Conservation (phyloP, 1,284 basidiomycete genomes). For the Cryptococcus wingfieldii region DNA sequence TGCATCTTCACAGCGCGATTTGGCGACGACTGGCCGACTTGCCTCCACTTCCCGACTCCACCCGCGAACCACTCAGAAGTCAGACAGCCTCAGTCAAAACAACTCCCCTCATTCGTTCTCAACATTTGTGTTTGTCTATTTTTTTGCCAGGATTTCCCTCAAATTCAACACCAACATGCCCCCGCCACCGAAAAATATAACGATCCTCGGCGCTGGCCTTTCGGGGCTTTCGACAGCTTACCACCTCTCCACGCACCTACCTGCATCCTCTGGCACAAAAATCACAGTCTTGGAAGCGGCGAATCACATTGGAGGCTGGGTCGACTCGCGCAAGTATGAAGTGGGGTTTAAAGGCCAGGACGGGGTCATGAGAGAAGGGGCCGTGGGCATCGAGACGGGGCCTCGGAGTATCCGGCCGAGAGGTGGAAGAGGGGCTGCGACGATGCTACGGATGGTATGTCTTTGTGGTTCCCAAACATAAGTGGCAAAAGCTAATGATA, state of each 20-base stretch:
- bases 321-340: slow-evolving; percentile 59
- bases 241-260: slow-evolving; percentile 23
- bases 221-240: slow-evolving; percentile 45
- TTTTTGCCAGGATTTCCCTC: not conserved
- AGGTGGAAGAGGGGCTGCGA: slow-evolving; percentile 54
- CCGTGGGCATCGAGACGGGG: slow-evolving; percentile 69
- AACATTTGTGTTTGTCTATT: not conserved
- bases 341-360: slow-evolving; percentile 25
- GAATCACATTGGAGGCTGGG: slow-evolving; percentile 74
- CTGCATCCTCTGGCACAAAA: slow-evolving; percentile 3
- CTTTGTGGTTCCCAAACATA: not conserved
- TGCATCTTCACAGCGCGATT: not conserved
- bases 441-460: slow-evolving; percentile 72
- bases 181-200: slow-evolving; percentile 26
- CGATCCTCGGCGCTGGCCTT: slow-evolving; percentile 45
- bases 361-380: slow-evolving; percentile 33
- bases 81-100: not conserved
- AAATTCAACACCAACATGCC: not conserved
- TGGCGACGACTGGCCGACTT: not conserved
- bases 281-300: slow-evolving; percentile 69
- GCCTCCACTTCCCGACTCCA: not conserved
- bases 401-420: slow-evolving; percentile 76
- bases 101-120: not conserved
- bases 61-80: not conserved
- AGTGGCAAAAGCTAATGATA: not conserved